Base-by-base conservation (phyloP, 192 early-diverging fungal species). In the Linnemannia hyalina region DNA sequence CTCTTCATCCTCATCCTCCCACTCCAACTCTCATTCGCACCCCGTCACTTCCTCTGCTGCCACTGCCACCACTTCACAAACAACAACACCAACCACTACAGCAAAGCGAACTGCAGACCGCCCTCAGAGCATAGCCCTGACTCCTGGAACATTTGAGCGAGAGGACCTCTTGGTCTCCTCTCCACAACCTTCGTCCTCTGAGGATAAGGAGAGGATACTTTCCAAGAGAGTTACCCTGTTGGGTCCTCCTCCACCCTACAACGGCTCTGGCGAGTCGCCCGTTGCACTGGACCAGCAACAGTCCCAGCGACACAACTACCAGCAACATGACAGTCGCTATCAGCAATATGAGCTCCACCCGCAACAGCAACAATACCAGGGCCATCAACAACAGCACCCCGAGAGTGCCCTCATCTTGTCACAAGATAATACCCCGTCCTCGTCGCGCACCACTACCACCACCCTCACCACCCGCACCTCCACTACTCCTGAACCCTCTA, bases 371-470 rank as follows among this genome's bases (percentile, higher is more conserved):
- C 68, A 47, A 5, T n/a, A 70, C 16, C 55, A 54, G 8, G 6
- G 7, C 8, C 60, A 65, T 23, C 76, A 74, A 11, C n/a, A 80
- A 4, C 82, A 79, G 46, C 82, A 71, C 16, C 84, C 79, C 20
- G 75, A 80, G 49, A 81, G 80, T 74, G 78, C 84, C 75, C 80
- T 86, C 84, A 86, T 86, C 84, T 75, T 86, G 54, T 70, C 84
- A 16, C 70, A 86, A 81, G 84, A 86, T 81, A 86, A 86, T 81
- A 86, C 84, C 84, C 84, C 84, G 41, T 86, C 84, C 52, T 86
- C 84, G 5, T 86, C 84, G 18, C 84, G 84, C 52, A 86, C 79
- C 16, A 86, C 84, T 18, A 85, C 83, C 35, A 85, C 75, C 68
- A 84, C 73, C 20, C 26, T 75, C 38, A 80, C 83, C 32, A 86